Evolutionary conservation across 2,329 filamentous ascomycete species (phyloP), one percentile per base, ranked within the genome.

Genomic region (Clonostachys byssicola): DNA sequence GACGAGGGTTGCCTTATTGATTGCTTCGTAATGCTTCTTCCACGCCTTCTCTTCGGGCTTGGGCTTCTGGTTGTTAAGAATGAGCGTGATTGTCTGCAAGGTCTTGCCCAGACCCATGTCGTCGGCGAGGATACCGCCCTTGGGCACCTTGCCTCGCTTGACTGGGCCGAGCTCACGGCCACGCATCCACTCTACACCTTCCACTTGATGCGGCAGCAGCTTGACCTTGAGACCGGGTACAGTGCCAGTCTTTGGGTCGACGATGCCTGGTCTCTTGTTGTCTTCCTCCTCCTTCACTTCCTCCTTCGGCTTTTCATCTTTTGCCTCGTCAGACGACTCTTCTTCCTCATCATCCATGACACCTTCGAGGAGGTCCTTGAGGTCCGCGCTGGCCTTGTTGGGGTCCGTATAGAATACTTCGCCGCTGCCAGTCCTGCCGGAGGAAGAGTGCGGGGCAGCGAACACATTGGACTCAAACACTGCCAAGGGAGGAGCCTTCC

Each of bases 101-200:
- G 94, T 99, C 74, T 99, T 95, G 20, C 91, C 91, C 6, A 96
- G 68, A 5, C 91, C 91, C 92, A 96, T 96, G 57, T 96, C 91
- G 62, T 96, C 91, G 12, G 65, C 94, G 35, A 99, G 78, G 52
- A 99, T 95, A 16, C 94, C 94, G 35, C 94, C 94, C 57, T 95
- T 94, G 33, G 92, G 91, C 10, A 95, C 79, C 51, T 73, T 81
- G 49, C 88, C 89, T 56, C 86, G 87, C 70, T 94, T 96, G 51
- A 88, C 83, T 16, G 84, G 83, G 3, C 92, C 92, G 12, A 90
- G 84, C 68, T 99, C 94, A 58, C 95, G 90, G 49, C 92, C 88
- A 47, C 81, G 86, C 90, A 99, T 96, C 92, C 94, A 99, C 48
- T 86, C 82, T 1, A 97, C 86, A 57, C 94, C 94, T 47, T 96